Evolutionary conservation across 164 flowering plant species (phyloP).

Genomic region (Berberis vulgaris): DNA sequence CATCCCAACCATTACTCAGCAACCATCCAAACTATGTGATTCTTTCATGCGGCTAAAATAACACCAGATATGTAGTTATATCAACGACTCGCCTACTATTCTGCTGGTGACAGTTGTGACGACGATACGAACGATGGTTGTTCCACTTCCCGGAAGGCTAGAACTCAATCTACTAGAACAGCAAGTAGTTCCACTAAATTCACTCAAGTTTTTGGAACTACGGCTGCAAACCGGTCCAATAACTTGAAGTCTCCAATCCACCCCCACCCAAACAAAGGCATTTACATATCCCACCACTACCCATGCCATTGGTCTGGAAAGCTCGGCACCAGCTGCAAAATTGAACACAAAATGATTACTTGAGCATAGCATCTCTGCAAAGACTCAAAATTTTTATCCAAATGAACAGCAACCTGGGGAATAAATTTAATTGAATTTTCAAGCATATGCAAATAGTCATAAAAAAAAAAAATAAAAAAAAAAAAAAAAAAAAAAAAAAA

Average conservation of each 20-base stretch:
- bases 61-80: constrained; percentile 1
- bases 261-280: constrained; percentile 8
- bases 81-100: constrained; percentile 4
- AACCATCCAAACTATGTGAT: not conserved
- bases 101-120: constrained; percentile 3
- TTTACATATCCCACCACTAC: constrained; percentile 7
- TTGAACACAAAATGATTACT: not conserved
- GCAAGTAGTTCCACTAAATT: constrained; percentile 6
- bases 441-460: too few species aligned
- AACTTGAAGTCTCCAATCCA: constrained; percentile 3
- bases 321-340: constrained; percentile 27
- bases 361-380: not conserved
- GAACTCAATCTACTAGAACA: constrained; percentile 7
- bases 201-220: constrained; percentile 1
- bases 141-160: constrained; percentile 8
- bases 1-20: not conserved
- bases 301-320: constrained; percentile 18
- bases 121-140: not conserved
- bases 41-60: constrained; percentile 1
- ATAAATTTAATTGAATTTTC: not conserved
- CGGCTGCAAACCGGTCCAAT: constrained; percentile 1
- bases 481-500: too few species aligned
- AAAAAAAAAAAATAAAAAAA: too few species aligned
- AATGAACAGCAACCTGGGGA: not conserved
- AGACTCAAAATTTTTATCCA: not conserved